Percentiles rank a stretch among this genome's conserved stretches.
Evolutionary conservation across 495 filamentous ascomycete genomes (phyloP).

Genomic region (Aspergillus asperescens): DNA sequence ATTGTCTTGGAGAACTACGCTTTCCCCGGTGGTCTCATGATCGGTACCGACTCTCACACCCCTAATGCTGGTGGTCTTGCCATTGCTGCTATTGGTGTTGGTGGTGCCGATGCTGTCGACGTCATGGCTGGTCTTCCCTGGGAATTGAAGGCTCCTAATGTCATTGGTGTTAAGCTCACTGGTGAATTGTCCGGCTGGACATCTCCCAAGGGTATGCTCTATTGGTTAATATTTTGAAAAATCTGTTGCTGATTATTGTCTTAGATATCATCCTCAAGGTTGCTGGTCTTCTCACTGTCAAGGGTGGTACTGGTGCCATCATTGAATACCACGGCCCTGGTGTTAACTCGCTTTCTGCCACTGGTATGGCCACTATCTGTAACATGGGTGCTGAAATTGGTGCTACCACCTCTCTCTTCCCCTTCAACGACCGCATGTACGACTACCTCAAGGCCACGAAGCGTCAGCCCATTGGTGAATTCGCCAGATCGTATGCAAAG

Average conservation of each 20-base stretch:
- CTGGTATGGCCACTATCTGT: constrained; percentile 86
- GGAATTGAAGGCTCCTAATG: constrained; percentile 90
- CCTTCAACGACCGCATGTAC: constrained; percentile 63
- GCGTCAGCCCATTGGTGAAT: constrained; percentile 71
- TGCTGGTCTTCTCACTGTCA: constrained; percentile 84
- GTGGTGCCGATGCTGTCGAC: constrained; percentile 95
- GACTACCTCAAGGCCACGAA: constrained; percentile 81
- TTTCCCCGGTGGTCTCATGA: constrained; percentile 96
- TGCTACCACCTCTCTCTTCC: constrained; percentile 93
- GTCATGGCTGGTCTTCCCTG: constrained; percentile 93
- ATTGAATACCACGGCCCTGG: constrained; percentile 92
- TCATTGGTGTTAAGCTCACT: constrained; percentile 80
- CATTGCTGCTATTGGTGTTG: constrained; percentile 94
- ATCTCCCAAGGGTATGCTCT: constrained; percentile 71
- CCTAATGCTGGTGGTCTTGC: constrained; percentile 97
- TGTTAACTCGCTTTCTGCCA: constrained; percentile 81
- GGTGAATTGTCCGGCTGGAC: constrained; percentile 87
- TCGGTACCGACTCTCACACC: constrained; percentile 98
- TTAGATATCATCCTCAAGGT: constrained; percentile 77
- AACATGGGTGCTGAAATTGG: constrained; percentile 96
- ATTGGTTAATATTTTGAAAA: too few relatives aligned
- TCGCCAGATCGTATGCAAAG: constrained; percentile 56
- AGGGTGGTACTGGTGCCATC: constrained; percentile 90
- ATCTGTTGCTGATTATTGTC: too few relatives aligned
- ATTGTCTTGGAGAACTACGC: constrained; percentile 98